These are phyloP conservation scores for Zalerion maritima DNA, from an alignment of 495 filamentous ascomycete genomes.

Conservation along the genomic window DNA sequence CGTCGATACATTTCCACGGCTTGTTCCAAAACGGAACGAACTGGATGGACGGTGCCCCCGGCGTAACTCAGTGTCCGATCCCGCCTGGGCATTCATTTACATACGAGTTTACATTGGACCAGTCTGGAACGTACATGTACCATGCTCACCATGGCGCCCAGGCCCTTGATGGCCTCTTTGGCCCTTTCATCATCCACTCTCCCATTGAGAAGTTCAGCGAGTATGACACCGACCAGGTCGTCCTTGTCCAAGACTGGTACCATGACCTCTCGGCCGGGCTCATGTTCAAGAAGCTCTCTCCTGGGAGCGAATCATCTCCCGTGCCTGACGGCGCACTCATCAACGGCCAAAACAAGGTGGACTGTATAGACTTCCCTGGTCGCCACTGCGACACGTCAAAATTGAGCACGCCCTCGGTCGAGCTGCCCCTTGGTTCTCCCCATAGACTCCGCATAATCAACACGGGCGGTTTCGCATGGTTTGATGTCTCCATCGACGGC, in stretches of 20 bases:
- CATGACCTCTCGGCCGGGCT: slow-evolving; percentile 36
- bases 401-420: slow-evolving; percentile 27
- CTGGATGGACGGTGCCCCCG: slow-evolving; percentile 47
- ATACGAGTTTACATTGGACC: slow-evolving; percentile 30
- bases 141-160: slow-evolving; percentile 27
- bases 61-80: slow-evolving; percentile 56
- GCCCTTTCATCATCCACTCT: slow-evolving; percentile 40
- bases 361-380: slow-evolving; percentile 31
- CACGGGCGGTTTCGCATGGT: slow-evolving; percentile 43
- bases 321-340: slow-evolving; percentile 50
- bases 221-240: slow-evolving; percentile 37
- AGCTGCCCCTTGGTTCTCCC: slow-evolving; percentile 31
- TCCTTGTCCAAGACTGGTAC: slow-evolving; percentile 45
- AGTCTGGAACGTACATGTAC: slow-evolving; percentile 33
- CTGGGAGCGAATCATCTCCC: slow-evolving; percentile 40
- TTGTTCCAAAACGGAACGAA: slow-evolving; percentile 46
- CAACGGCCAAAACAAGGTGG: slow-evolving; percentile 40
- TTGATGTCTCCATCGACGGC: slow-evolving; percentile 36
- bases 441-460: slow-evolving; percentile 62
- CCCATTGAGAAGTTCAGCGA: no score
- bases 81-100: slow-evolving; percentile 33
- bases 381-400: slow-evolving; percentile 31
- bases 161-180: slow-evolving; percentile 38
- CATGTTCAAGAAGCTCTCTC: slow-evolving; percentile 32
- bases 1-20: slow-evolving; percentile 52